Evolutionary conservation across 306 rosid species (phyloP).

Genomic region (Dryas alaskensis): DNA sequence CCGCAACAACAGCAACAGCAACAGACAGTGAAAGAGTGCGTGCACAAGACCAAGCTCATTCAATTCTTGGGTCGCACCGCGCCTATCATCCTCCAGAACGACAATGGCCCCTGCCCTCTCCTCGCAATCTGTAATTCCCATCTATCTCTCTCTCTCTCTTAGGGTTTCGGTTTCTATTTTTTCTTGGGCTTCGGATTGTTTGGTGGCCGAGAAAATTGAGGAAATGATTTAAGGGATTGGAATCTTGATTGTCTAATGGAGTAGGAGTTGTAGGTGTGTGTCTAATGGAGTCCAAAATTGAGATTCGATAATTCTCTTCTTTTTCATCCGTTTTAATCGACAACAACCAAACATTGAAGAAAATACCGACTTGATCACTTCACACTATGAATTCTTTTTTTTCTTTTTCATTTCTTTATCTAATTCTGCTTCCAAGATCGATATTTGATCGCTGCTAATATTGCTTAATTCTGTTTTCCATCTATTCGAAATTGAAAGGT

Average conservation of each 20-base stretch:
- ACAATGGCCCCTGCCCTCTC: constrained; percentile 99
- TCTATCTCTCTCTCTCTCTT: constrained; percentile 17
- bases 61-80: constrained; percentile 86
- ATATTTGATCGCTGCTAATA: not conserved
- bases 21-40: constrained; percentile 49
- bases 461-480: not conserved
- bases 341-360: not conserved
- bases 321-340: not conserved
- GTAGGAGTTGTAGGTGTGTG: constrained; percentile 1
- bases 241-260: not conserved
- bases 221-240: constrained; percentile 14
- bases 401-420: not conserved
- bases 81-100: constrained; percentile 93
- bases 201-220: not conserved
- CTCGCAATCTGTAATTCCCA: constrained; percentile 84
- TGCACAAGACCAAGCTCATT: constrained; percentile 79
- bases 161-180: constrained; percentile 20
- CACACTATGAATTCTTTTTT: not conserved
- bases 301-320: constrained; percentile 2
- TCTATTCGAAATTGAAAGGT: not conserved
- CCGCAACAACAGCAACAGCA: constrained; percentile 5
- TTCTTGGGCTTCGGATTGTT: not conserved
- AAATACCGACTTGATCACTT: not conserved
- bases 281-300: not conserved
- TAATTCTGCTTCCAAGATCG: not conserved